Base-by-base conservation (phyloP, 139 green algal species). In the Coccomyxa sp. region DNA sequence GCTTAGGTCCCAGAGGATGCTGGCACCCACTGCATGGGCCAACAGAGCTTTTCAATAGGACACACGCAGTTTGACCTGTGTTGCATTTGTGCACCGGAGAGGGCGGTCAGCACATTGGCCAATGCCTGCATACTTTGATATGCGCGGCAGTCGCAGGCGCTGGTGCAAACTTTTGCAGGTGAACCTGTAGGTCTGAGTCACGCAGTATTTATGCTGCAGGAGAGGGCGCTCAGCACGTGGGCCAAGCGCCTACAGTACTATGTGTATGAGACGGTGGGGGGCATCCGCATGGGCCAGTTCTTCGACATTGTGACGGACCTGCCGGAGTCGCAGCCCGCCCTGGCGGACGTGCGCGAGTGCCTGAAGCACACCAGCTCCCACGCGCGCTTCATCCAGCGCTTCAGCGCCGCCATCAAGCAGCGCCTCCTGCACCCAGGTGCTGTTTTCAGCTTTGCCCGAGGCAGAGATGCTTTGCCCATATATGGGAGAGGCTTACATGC, bases 221-320 rank as follows among this genome's bases (percentile, higher is more conserved):
- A n/a, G 36, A 0, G 12, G 0, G 55, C 54, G 18, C 85, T 89
- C 35, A 41, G 81, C 31, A 80, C 90, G 78, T 96, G 92, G 93
- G 74, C 81, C 39, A 79, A 87, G 36, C 82, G 88, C 5, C 86
- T 97, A 50, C 76, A 82, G 29, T 94, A 92, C 82, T 83, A 90
- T 36, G 83, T 94, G 37, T 92, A 92, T 33, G 90, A 97, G 75
- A 84, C 78, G 31, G 85, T 97, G 37, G 89, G 92, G 0, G 39
- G 40, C 35, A 54, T 94, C 71, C 88, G 90, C 22, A 93, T 91
- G 24, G 39, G 68, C 10, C 78, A 94, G 72, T 88, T 98, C 84
- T 99, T 98, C 85, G 94, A 98, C 82, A 93, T 98, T 38, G 91
- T 98, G 55, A 87, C 94, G 33, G 94, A 97, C 58, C 95, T 90